These are phyloP conservation scores for Backusella macrospora DNA, from an alignment of 192 early-diverging fungal genomes.

Conservation along the genomic window DNA sequence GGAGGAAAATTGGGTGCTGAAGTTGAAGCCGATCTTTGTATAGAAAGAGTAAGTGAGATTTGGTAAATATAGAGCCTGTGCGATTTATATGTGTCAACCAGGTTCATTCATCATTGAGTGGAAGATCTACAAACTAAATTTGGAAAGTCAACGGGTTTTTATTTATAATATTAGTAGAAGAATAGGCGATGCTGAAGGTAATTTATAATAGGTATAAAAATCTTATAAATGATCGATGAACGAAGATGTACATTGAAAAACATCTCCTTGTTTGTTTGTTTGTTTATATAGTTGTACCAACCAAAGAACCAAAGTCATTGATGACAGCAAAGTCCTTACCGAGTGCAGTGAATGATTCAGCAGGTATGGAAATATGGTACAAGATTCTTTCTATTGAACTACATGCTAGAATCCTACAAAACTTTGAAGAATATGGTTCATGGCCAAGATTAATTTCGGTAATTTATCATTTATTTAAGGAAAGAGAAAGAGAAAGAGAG, in stretches of 20 bases:
- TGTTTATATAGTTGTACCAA: constrained; percentile 25
- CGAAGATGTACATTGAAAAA: background rate
- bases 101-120: background rate
- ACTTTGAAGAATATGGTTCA: constrained; percentile 49
- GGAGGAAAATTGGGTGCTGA: constrained; percentile 86
- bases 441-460: constrained; percentile 59
- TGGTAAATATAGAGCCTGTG: constrained; percentile 30
- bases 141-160: constrained; percentile 53
- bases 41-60: constrained; percentile 60
- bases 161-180: constrained; percentile 64
- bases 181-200: constrained; percentile 55
- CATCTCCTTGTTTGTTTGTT: background rate
- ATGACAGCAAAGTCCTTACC: constrained; percentile 49
- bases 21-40: constrained; percentile 63
- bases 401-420: constrained; percentile 49
- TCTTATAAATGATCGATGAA: background rate
- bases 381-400: constrained; percentile 55
- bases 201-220: background rate
- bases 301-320: constrained; percentile 46
- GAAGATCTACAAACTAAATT: constrained; percentile 56
- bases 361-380: constrained; percentile 52
- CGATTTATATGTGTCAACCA: background rate
- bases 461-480: no score
- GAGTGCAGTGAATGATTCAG: constrained; percentile 29
- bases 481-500: background rate